Evolutionary conservation across 169 alveolate species (phyloP), one percentile per base, ranked within the genome.

Genomic region (Plasmodium cynomolgi): DNA sequence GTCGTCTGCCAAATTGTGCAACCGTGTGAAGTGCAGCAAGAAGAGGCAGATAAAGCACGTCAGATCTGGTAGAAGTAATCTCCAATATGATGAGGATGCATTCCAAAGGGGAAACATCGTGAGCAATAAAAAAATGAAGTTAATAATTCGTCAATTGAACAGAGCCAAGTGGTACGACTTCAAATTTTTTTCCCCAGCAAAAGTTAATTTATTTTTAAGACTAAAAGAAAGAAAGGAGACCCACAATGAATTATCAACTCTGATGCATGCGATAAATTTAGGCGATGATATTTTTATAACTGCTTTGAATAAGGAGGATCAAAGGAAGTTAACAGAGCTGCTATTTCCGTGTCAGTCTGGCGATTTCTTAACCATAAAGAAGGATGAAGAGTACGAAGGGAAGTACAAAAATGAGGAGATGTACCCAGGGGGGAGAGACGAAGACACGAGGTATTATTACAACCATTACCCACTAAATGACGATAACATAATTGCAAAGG

Each of bases 251-350:
- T 13, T 86, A 74, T 86, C 93, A 50, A 86, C 93, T 3, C 47
- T 86, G 68, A 86, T 86, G 86, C 93, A 86, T 77, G 20, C 93
- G 71, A 75, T 86, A 74, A 86, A 86, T 77, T 77, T 86, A 79
- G 93, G 93, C 44, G 93, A 86, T 54, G 86, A 86, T 86, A 75
- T 86, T 86, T 86, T 75, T 86, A 33, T 86, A 68, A 86, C 80
- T 75, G 47, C 50, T 75, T 77, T 86, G 71, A 86, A 41, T 29
- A 86, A 44, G 62, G 86, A 86, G 29, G 85, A 86, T 13, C 93
- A 86, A 56, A 79, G 23, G 68, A 86, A 23, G n/a, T 77, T 86
- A 33, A 41, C 34, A 34, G n/a, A 75, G 17, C 26, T 86, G 37
- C 81, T 86, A 20, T 34, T 33, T n/a, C 93, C 85, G 31, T 86